phyloP scores from a whole-genome alignment of 306 rosid species.

The Acacia crassicarpa region DNA sequence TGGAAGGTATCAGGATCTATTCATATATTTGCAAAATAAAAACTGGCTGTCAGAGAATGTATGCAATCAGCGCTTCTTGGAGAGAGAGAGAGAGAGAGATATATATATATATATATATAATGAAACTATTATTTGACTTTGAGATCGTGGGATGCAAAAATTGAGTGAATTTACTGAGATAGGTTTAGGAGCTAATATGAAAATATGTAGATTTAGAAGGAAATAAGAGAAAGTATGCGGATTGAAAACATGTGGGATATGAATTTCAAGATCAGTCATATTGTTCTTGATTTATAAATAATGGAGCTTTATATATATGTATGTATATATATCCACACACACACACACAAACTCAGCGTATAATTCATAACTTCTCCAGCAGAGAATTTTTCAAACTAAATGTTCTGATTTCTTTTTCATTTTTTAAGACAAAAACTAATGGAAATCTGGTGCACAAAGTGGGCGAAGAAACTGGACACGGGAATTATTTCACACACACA shows the following conservation, averaged over 20 bases:
- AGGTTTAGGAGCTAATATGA: no score
- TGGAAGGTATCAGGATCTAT: not conserved
- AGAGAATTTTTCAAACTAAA: not conserved
- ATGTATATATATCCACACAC: no score
- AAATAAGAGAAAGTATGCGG: not conserved
- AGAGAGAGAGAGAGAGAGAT: no score
- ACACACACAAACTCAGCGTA: not conserved
- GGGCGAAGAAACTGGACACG: not conserved
- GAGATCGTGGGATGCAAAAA: not conserved
- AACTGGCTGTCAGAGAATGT: not conserved
- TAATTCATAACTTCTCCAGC: not conserved
- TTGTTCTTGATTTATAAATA: not conserved
- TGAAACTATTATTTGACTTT: not conserved
- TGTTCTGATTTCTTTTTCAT: not conserved
- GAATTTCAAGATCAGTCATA: not conserved
- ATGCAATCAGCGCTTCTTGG: not conserved
- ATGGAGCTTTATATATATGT: no score
- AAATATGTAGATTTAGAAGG: not conserved
- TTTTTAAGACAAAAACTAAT: not conserved
- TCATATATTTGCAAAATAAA: not conserved
- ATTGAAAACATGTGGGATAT: not conserved
- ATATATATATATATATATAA: no score
- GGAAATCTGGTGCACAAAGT: not conserved
- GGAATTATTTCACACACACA: not conserved
- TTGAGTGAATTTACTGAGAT: not conserved